Base-by-base conservation (phyloP, 441 rosid genomes). In the Populus tomentosa region DNA sequence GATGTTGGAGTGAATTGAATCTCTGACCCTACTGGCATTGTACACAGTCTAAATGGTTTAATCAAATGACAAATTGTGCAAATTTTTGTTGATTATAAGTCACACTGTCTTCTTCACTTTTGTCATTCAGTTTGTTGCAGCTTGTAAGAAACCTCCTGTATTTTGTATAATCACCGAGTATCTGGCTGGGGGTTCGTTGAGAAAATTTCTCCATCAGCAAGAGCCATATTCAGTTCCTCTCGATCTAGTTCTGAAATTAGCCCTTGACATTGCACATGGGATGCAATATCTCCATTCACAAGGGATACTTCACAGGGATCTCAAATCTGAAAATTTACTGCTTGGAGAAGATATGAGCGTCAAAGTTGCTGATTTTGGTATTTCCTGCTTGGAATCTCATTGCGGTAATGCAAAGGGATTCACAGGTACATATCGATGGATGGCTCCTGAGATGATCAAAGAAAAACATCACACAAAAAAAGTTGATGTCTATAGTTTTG, bases 371-470 rank as follows among this genome's bases (percentile, higher is more conserved):
- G 94, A 91, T 83, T 91, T 90, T 75, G 97, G 97, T 20, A 90
- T 92, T 72, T 90, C 92, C 2, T 92, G 97, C 81, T 80, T 84
- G 79, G 93, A 92, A 83, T 86, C 97, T 73, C 94, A 92, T 66
- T 87, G 90, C 23, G 88, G 91, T 67, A 89, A 83, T 73, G 82
- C 89, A 68, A 92, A 89, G 82, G 97, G 97, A 71, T 92, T 92
- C 79, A 92, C 90, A 0, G 92, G 97, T 36, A 92, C 97, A 16
- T 92, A 90, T 78, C 97, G 92, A 23, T 92, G 96, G 94, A 91
- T 91, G 96, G 94, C 96, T 75, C 96, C 94, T 32, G 96, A 78
- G 4, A 30, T 30, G 32, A 30, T 30, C 32, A 30, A 30, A 30
- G 32, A 30, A 30, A 30, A 30, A 30, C 89, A 79, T 24, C 93